These are phyloP conservation scores for Aureobasidium namibiae DNA, from an alignment of 2,329 filamentous ascomycete species.

Conservation along the genomic window DNA sequence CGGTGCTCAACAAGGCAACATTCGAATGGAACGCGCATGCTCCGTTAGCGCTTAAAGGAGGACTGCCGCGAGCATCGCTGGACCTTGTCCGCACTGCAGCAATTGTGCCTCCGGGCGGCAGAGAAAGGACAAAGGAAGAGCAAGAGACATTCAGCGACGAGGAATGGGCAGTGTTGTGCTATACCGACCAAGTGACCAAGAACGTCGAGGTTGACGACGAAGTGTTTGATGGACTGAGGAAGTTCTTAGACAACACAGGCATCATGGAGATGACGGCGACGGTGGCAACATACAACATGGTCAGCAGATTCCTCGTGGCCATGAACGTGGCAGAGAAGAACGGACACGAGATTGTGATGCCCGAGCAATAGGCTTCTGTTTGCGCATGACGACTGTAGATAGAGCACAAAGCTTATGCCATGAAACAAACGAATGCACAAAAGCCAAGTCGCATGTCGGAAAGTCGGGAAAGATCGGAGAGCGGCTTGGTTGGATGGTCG, in stretches of 20 bases:
- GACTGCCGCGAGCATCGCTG: constrained; percentile 20
- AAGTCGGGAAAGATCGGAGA: not conserved
- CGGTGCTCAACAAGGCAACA: constrained; percentile 27
- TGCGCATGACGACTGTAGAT: not conserved
- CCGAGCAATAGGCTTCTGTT: constrained; percentile 11
- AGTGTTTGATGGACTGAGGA: constrained; percentile 24
- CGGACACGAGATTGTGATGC: constrained; percentile 27
- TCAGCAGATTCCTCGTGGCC: constrained; percentile 29
- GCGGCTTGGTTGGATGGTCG: not conserved
- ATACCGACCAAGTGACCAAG: constrained; percentile 27
- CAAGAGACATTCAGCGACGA: constrained; percentile 19
- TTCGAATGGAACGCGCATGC: constrained; percentile 31
- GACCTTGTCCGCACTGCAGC: constrained; percentile 21
- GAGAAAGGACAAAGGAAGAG: constrained; percentile 9
- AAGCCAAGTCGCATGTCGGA: not conserved
- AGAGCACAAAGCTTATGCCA: not conserved
- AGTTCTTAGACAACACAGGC: constrained; percentile 22
- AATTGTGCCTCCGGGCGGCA: constrained; percentile 11
- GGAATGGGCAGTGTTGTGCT: constrained; percentile 26
- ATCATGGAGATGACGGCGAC: constrained; percentile 30
- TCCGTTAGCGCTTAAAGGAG: constrained; percentile 25
- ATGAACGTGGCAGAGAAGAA: constrained; percentile 32
- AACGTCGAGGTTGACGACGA: constrained; percentile 24
- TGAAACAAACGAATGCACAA: not conserved
- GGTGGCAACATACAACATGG: constrained; percentile 31